Conservation (phyloP, 768 basidiomycete species). For the Postia placenta region DNA sequence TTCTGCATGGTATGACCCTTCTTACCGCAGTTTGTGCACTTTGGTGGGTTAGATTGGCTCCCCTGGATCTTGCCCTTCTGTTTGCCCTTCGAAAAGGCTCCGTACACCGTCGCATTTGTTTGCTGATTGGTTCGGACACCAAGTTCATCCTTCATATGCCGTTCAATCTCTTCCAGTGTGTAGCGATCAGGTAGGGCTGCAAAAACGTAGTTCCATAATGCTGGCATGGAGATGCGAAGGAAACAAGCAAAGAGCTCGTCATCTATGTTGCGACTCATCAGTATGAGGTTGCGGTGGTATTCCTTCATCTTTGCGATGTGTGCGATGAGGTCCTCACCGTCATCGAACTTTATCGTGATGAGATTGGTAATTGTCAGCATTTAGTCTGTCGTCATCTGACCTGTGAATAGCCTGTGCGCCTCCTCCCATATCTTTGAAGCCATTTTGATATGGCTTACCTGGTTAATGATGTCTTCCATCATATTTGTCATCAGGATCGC, state of each 20-base stretch:
- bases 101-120: too few relatives aligned
- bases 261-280: not conserved
- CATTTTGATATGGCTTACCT: not conserved
- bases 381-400: not conserved
- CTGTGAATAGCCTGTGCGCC: not conserved
- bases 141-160: too few relatives aligned
- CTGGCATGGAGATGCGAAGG: slow-evolving; percentile 1
- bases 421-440: not conserved
- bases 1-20: too few relatives aligned
- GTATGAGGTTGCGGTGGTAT: not conserved
- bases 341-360: not conserved
- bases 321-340: not conserved
- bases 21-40: too few relatives aligned
- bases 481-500: slow-evolving; percentile 1
- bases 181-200: too few relatives aligned
- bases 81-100: too few relatives aligned
- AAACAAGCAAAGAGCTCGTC: slow-evolving; percentile 3
- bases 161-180: too few relatives aligned
- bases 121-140: too few relatives aligned
- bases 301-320: not conserved
- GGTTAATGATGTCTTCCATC: slow-evolving; percentile 2
- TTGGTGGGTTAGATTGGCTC: too few relatives aligned
- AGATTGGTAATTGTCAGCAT: not conserved
- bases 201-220: too few relatives aligned
- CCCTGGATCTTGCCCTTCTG: too few relatives aligned